A percentile compares a stretch with the other conserved stretches of the same genome.
Evolutionary conservation across 495 filamentous ascomycete genomes (phyloP).

Genomic region (Rusavskia elegans): DNA sequence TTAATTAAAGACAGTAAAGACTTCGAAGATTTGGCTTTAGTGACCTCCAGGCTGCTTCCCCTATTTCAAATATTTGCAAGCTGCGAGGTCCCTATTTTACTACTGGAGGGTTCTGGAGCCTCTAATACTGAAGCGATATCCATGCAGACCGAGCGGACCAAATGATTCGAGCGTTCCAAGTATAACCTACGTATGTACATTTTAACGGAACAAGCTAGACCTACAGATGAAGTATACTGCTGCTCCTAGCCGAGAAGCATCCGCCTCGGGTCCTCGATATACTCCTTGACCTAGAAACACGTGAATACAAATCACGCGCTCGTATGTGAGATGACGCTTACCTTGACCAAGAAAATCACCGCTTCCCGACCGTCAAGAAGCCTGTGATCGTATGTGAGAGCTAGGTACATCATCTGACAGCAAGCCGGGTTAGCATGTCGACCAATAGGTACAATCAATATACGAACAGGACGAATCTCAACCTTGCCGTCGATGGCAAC

Average conservation of each 20-base stretch:
- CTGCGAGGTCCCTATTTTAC: too few species aligned
- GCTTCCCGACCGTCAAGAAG: constrained; percentile 91
- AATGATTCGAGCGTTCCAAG: too few species aligned
- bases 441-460: background rate
- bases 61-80: too few species aligned
- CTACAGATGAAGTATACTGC: too few species aligned
- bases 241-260: constrained; percentile 53
- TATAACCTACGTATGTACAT: too few species aligned
- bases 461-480: constrained; percentile 66
- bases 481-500: constrained; percentile 83
- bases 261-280: constrained; percentile 87
- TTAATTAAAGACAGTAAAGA: too few species aligned
- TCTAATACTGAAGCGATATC: too few species aligned
- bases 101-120: too few species aligned
- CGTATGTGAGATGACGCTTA: constrained; percentile 10
- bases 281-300: constrained; percentile 59
- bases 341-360: constrained; percentile 92
- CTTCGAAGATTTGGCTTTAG: too few species aligned
- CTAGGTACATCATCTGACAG: constrained; percentile 88
- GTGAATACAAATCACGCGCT: background rate
- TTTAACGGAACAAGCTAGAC: too few species aligned
- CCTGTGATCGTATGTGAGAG: constrained; percentile 93
- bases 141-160: too few species aligned
- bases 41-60: too few species aligned
- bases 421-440: constrained; percentile 11